Conservation (phyloP, 257 asterid species). For the Capsicum chinense region DNA sequence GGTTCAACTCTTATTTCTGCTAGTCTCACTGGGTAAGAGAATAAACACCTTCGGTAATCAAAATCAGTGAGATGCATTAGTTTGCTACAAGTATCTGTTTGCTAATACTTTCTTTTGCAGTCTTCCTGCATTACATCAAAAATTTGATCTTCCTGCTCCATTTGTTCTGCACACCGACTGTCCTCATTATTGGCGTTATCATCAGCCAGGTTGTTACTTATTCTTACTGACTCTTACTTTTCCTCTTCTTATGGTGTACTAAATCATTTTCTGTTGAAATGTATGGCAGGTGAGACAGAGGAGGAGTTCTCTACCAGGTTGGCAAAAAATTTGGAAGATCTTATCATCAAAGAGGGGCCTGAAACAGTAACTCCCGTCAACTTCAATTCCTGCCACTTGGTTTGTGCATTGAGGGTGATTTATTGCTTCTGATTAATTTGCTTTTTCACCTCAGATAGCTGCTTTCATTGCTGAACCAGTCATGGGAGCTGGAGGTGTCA, state of each 20-base stretch:
- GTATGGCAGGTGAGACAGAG: conserved; percentile 77
- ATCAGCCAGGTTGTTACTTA: conserved; percentile 71
- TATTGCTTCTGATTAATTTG: conserved; percentile 26
- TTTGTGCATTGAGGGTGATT: not conserved
- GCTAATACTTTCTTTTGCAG: conserved; percentile 42
- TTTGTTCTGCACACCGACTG: conserved; percentile 92
- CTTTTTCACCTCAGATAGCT: conserved; percentile 63
- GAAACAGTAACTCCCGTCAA: conserved; percentile 70
- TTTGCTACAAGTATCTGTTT: not conserved
- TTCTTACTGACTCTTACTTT: conserved; percentile 1
- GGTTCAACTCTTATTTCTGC: conserved; percentile 92
- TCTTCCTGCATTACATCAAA: conserved; percentile 85
- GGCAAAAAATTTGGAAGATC: conserved; percentile 88
- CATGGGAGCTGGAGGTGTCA: conserved; percentile 99
- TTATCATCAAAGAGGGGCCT: conserved; percentile 91
- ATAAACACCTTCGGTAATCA: not conserved
- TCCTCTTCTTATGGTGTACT: not conserved
- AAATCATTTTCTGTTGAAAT: conserved; percentile 6
- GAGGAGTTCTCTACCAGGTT: conserved; percentile 92
- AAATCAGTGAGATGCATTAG: not conserved
- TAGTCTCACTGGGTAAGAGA: conserved; percentile 86
- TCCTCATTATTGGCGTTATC: conserved; percentile 98
- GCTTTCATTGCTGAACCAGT: conserved; percentile 98
- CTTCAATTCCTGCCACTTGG: not conserved
- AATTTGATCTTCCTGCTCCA: conserved; percentile 90